Conservation (phyloP, 106 monocot genomes). For the Gastrodia elata region DNA sequence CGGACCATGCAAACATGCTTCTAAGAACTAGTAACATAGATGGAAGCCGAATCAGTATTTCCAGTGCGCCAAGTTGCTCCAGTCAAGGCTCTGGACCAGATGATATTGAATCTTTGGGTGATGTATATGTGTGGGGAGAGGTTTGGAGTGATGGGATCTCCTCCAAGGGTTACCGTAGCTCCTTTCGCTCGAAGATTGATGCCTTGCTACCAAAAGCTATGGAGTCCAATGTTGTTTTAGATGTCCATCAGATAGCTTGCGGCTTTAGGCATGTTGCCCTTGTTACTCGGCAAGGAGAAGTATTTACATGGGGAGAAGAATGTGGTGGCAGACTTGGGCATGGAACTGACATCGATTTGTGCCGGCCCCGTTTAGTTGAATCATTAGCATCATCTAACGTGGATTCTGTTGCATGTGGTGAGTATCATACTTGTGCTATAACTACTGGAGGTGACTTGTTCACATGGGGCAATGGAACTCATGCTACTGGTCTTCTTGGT, state of each 20-base stretch:
- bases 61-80: conserved; percentile 58
- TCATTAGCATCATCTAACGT: conserved; percentile 26
- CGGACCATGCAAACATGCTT: conserved; percentile 62
- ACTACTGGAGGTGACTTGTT: conserved; percentile 49
- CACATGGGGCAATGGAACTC: conserved; percentile 52
- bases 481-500: conserved; percentile 48
- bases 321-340: conserved; percentile 59
- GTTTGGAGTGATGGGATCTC: conserved; percentile 36
- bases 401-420: conserved; percentile 52
- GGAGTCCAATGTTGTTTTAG: conserved; percentile 56
- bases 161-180: conserved; percentile 8
- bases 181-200: conserved; percentile 22
- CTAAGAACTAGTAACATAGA: conserved; percentile 55
- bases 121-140: conserved; percentile 72
- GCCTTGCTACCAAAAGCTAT: conserved; percentile 44
- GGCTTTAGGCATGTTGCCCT: conserved; percentile 59
- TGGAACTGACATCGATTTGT: conserved; percentile 30
- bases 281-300: conserved; percentile 63
- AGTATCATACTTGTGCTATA: conserved; percentile 60
- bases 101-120: conserved; percentile 60
- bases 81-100: conserved; percentile 64
- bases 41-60: conserved; percentile 40
- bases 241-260: conserved; percentile 56
- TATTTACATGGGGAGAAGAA: conserved; percentile 75
- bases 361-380: conserved; percentile 44